These are phyloP conservation scores for Phialocephala sp. DNA, from an alignment of 2,329 filamentous ascomycete species.

Conservation along the genomic window DNA sequence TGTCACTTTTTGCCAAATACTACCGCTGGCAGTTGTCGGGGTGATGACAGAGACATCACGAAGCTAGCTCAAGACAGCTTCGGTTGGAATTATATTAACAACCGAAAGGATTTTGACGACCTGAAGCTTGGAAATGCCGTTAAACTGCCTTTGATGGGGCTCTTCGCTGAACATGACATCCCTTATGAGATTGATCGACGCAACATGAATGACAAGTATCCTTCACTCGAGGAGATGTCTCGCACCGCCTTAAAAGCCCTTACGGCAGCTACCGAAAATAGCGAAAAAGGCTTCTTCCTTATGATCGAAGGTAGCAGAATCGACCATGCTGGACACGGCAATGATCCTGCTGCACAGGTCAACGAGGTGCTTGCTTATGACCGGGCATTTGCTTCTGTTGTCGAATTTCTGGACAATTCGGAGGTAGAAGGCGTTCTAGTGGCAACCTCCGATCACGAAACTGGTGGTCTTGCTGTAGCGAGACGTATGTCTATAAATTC, in stretches of 20 bases:
- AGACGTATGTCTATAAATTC: constrained; percentile 60
- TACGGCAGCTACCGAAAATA: constrained; percentile 79
- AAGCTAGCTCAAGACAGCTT: constrained; percentile 73
- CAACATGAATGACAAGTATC: constrained; percentile 79
- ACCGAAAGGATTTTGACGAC: constrained; percentile 75
- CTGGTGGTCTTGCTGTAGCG: constrained; percentile 83
- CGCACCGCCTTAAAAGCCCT: constrained; percentile 80
- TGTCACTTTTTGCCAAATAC: constrained; percentile 92
- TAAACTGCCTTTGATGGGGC: constrained; percentile 81
- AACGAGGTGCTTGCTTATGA: constrained; percentile 97
- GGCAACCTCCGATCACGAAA: constrained; percentile 94
- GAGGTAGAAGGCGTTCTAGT: constrained; percentile 80
- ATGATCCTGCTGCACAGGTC: constrained; percentile 83
- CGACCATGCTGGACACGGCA: constrained; percentile 89
- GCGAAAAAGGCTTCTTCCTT: constrained; percentile 93
- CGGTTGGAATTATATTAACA: constrained; percentile 80
- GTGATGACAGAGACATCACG: constrained; percentile 78
- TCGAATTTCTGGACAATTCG: constrained; percentile 82
- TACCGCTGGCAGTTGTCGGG: constrained; percentile 80
- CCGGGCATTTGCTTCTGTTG: constrained; percentile 78
- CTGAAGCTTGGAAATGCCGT: constrained; percentile 70
- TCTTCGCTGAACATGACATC: constrained; percentile 83
- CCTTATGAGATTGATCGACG: constrained; percentile 93
- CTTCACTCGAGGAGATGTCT: constrained; percentile 91
- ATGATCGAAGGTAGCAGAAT: constrained; percentile 98